Evolutionary conservation across 1,284 basidiomycete species (phyloP).

Genomic region (Cryptococcus deneoformans): DNA sequence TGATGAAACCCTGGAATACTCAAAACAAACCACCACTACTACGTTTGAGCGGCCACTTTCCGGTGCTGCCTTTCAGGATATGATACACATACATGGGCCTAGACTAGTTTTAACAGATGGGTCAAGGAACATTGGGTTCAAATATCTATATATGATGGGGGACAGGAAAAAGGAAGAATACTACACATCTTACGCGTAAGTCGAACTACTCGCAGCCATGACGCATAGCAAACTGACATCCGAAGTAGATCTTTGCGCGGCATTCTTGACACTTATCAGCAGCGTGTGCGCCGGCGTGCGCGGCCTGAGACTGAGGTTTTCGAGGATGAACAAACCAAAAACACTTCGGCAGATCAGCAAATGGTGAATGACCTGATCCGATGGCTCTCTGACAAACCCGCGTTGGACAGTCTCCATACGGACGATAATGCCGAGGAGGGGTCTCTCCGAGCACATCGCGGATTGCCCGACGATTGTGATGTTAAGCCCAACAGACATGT

Average conservation of each 20-base stretch:
- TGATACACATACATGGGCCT: conserved; percentile 86
- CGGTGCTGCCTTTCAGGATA: conserved; percentile 62
- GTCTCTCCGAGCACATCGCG: conserved; percentile 14
- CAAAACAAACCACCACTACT: background rate
- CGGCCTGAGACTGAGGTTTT: conserved; percentile 1
- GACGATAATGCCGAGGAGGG: conserved; percentile 14
- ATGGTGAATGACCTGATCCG: conserved; percentile 23
- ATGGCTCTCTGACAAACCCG: conserved; percentile 12
- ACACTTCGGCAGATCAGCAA: conserved; percentile 1
- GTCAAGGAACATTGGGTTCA: conserved; percentile 77
- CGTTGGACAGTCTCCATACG: conserved; percentile 18
- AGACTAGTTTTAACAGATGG: conserved; percentile 76
- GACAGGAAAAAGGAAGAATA: conserved; percentile 75
- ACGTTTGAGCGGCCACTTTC: conserved; percentile 2
- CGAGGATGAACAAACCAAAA: conserved; percentile 9
- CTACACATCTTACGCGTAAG: conserved; percentile 78
- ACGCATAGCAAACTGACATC: no score
- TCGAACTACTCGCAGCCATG: conserved; percentile 3
- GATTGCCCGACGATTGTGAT: conserved; percentile 43
- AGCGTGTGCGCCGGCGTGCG: conserved; percentile 14
- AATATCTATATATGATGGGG: conserved; percentile 84
- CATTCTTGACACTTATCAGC: conserved; percentile 29
- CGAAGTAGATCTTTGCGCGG: conserved; percentile 24
- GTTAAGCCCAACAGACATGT: conserved; percentile 68
- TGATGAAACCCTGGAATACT: conserved; percentile 28